Percentiles rank a stretch among this genome's conserved stretches.
These are phyloP conservation scores for Aurantiochytrium sp. DNA, from an alignment of 108 stramenopile genomes.

Conservation along the genomic window DNA sequence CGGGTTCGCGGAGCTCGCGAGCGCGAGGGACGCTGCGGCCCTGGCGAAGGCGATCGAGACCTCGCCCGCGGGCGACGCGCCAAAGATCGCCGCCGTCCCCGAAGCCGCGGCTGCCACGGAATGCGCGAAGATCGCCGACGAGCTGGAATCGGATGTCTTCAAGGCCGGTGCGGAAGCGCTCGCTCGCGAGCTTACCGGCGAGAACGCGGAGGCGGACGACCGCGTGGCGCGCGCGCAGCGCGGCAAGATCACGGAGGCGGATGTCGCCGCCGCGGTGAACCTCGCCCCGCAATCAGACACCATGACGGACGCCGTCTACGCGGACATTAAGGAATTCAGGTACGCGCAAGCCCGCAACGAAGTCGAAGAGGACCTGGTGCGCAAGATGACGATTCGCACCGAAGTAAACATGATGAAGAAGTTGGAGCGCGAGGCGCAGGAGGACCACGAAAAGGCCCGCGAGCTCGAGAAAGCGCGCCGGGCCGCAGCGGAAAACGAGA, in stretches of 20 bases:
- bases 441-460: neutral
- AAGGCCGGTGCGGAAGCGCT: too few relatives aligned
- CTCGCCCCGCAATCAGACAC: neutral
- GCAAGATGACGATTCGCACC: neutral
- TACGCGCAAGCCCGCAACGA: neutral
- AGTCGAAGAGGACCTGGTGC: neutral
- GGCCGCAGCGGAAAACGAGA: too few relatives aligned
- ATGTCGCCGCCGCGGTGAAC: neutral
- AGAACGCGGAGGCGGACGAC: neutral
- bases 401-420: neutral
- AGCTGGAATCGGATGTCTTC: too few relatives aligned
- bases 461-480: too few relatives aligned
- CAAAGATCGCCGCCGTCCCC: too few relatives aligned
- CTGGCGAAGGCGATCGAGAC: too few relatives aligned
- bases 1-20: too few relatives aligned
- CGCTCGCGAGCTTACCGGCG: neutral
- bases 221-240: neutral
- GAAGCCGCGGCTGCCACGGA: too few relatives aligned
- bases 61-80: too few relatives aligned
- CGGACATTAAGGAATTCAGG: neutral
- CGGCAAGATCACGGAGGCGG: neutral
- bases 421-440: neutral
- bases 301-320: neutral
- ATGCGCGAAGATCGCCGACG: too few relatives aligned
- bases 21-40: too few relatives aligned